Base-by-base conservation (phyloP, 2,329 filamentous ascomycete genomes). In the Bipolaris sorokiniana region DNA sequence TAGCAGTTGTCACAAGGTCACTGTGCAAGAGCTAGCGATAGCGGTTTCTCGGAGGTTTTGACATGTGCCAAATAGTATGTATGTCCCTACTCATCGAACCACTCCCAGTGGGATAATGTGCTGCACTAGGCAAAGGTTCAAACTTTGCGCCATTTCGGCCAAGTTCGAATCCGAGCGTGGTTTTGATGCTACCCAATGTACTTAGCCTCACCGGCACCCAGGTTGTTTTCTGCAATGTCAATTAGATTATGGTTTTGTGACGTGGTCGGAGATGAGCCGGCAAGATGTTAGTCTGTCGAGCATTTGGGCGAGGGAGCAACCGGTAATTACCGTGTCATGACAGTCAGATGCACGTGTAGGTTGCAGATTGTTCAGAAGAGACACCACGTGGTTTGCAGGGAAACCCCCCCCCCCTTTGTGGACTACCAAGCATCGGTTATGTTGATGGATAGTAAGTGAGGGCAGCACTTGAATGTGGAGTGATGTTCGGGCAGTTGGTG, bases 71-170 rank as follows among this genome's bases (percentile, higher is more conserved):
- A 47, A 13, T 16, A 7, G 20, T 41, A 41, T 20, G 22, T 22
- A 51, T 41, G 26, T 46, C 41, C 42, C 34, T 37, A 20, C 34
- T 47, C 28, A 40, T 26, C 37, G 28, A 51, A 34, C 34, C 47
- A 46, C 22, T 41, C 52, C 16, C 23, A 13, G 38, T 18, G 34
- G 46, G 53, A 28, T 34, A 11, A 23, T 41, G 31, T 36, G 41
- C 6, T 47, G 20, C 22, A 34, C 54, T 56, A 56, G 45, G 48
- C 42, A 56, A 56, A 56, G 28, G 42, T 47, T 56, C 42, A 56
- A 56, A 56, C 42, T 42, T 52, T 56, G 48, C 34, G 13, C 38
- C 28, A 42, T 40, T 36, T 36, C 48, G 42, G 42, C 23, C 40
- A 36, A 47, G 36, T 22, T 36, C 11, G 41, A 36, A 38, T 31